Percentiles rank a stretch among this genome's conserved stretches.
Conservation (phyloP, 179 eudicot genomes). For the Monotropa hypopitys region DNA sequence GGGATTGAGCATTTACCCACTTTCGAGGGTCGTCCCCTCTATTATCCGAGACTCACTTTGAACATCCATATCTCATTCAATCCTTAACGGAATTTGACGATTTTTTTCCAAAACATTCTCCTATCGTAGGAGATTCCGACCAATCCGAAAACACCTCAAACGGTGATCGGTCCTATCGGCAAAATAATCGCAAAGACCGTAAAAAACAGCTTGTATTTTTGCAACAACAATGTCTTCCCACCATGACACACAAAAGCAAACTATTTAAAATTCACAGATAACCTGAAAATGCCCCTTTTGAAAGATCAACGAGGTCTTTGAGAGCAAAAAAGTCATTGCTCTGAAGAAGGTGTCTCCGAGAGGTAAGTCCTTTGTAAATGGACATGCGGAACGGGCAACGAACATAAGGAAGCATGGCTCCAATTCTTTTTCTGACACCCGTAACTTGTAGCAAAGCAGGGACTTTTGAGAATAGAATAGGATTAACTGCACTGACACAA, state of each 20-base stretch:
- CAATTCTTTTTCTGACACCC: conserved; percentile 58
- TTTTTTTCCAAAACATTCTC: too few relatives aligned
- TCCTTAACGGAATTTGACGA: too few relatives aligned
- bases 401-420: conserved; percentile 69
- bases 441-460: conserved; percentile 64
- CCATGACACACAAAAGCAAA: background rate
- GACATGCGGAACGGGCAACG: conserved; percentile 79
- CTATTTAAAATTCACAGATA: background rate
- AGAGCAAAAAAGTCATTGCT: conserved; percentile 84
- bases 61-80: too few relatives aligned
- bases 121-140: too few relatives aligned
- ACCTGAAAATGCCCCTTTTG: conserved; percentile 98
- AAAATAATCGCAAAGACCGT: too few relatives aligned
- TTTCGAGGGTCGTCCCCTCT: too few relatives aligned
- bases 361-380: conserved; percentile 61
- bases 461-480: conserved; percentile 68
- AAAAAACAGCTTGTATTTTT: too few relatives aligned
- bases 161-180: too few relatives aligned
- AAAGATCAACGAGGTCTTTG: conserved; percentile 78
- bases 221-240: background rate
- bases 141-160: too few relatives aligned
- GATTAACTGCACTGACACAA: conserved; percentile 90
- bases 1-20: too few relatives aligned
- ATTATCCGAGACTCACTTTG: too few relatives aligned
- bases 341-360: conserved; percentile 88